Conservation (phyloP, 768 basidiomycete species). For the Tulasnella calospora region DNA sequence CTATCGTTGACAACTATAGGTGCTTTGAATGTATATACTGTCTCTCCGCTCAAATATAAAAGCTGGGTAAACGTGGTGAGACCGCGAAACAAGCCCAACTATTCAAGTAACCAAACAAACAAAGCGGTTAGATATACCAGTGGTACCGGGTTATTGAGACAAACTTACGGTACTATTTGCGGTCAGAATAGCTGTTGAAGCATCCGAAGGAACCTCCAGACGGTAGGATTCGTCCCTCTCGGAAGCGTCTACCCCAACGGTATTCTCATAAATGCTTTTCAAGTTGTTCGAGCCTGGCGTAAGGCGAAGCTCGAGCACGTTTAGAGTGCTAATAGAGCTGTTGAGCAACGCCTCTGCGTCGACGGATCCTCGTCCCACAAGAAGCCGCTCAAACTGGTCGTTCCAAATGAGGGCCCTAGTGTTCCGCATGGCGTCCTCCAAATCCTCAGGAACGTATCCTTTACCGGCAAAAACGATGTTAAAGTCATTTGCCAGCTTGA, state of each 20-base stretch:
- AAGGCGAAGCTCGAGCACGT: slow-evolving; percentile 39
- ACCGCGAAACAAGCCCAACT: slow-evolving; percentile 57
- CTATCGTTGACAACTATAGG: slow-evolving; percentile 58
- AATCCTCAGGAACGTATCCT: slow-evolving; percentile 48
- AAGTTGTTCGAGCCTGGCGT: slow-evolving; percentile 30
- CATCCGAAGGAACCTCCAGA: slow-evolving; percentile 51
- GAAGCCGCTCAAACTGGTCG: slow-evolving; percentile 57
- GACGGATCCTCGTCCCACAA: slow-evolving; percentile 53
- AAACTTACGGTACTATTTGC: slow-evolving; percentile 46
- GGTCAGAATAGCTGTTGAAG: slow-evolving; percentile 49
- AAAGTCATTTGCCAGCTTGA: slow-evolving; percentile 50
- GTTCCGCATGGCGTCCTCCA: slow-evolving; percentile 52
- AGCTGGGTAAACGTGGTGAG: slow-evolving; percentile 72
- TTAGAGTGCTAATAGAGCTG: slow-evolving; percentile 42
- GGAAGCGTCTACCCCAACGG: slow-evolving; percentile 45
- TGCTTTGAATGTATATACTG: slow-evolving; percentile 49
- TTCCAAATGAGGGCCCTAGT: slow-evolving; percentile 44
- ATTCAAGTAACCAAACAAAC: not conserved
- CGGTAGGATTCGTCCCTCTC: slow-evolving; percentile 57
- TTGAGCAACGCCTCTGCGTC: slow-evolving; percentile 45
- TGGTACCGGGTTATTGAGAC: slow-evolving; percentile 39
- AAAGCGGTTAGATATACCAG: not conserved
- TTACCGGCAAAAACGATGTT: slow-evolving; percentile 47
- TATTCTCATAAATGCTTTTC: slow-evolving; percentile 49
- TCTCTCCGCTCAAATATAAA: slow-evolving; percentile 47